phyloP scores from a whole-genome alignment of 306 rosid genomes.

The Leucaena leucocephala region DNA sequence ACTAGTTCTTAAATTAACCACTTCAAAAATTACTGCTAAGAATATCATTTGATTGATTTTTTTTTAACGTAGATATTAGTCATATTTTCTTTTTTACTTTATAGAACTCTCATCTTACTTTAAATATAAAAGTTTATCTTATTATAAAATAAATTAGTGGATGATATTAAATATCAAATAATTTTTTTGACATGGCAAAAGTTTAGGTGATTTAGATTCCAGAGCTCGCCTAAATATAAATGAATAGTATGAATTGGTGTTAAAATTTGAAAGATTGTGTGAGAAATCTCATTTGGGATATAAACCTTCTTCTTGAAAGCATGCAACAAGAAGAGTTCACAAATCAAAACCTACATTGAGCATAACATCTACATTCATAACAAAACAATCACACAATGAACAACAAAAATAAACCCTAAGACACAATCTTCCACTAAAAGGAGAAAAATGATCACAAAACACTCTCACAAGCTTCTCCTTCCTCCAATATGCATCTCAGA shows the following conservation, averaged over 20 bases:
- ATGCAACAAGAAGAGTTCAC: slow-evolving; percentile 32
- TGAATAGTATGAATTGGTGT: neutral
- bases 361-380: slow-evolving; percentile 31
- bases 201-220: too few species aligned
- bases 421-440: slow-evolving; percentile 42
- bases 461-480: slow-evolving; percentile 52
- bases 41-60: too few species aligned
- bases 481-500: slow-evolving; percentile 41
- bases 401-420: slow-evolving; percentile 34
- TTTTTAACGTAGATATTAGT: too few species aligned
- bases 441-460: slow-evolving; percentile 38
- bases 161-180: too few species aligned
- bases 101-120: too few species aligned
- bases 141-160: too few species aligned
- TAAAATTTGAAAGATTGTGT: neutral
- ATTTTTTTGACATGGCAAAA: too few species aligned
- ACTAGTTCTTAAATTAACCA: too few species aligned
- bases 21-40: too few species aligned
- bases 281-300: slow-evolving; percentile 4
- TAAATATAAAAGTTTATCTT: too few species aligned
- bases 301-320: slow-evolving; percentile 40
- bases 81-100: too few species aligned
- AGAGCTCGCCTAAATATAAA: too few species aligned
- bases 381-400: slow-evolving; percentile 44
- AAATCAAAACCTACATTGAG: slow-evolving; percentile 10